Conservation (phyloP, 2,329 filamentous ascomycete genomes). For the Cercospora sesami region DNA sequence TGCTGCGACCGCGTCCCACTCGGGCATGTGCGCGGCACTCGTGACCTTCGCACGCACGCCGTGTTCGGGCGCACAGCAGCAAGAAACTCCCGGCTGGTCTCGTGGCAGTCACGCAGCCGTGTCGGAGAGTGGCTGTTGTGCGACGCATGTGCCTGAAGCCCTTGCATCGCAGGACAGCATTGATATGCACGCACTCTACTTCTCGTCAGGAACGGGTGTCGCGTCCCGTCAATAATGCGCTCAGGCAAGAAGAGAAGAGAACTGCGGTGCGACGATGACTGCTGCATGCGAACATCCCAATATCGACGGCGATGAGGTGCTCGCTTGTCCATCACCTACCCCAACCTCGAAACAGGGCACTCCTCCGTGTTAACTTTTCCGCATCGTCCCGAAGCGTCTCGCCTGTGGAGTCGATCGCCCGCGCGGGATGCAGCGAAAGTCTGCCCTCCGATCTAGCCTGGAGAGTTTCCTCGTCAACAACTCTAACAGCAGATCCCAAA, state of each 20-base stretch:
- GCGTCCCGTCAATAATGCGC: constrained; percentile 18
- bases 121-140: constrained; percentile 19
- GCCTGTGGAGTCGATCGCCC: constrained; percentile 21
- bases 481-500: constrained; percentile 4
- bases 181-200: constrained; percentile 31
- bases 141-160: constrained; percentile 19
- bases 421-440: constrained; percentile 10
- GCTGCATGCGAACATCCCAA: constrained; percentile 24
- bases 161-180: constrained; percentile 25
- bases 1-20: not conserved
- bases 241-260: not conserved
- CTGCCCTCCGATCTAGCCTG: not conserved
- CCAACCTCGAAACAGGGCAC: constrained; percentile 8
- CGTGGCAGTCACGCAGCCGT: constrained; percentile 31
- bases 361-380: constrained; percentile 17
- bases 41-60: constrained; percentile 21
- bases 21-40: constrained; percentile 20
- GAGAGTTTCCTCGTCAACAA: not conserved
- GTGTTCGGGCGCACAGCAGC: constrained; percentile 21
- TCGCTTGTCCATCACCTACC: constrained; percentile 13
- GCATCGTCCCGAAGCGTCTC: constrained; percentile 29
- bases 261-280: constrained; percentile 30
- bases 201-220: constrained; percentile 26
- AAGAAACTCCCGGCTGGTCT: constrained; percentile 18
- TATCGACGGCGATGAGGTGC: constrained; percentile 1